A percentile compares a stretch with the other conserved stretches of the same genome.
Evolutionary conservation across 345 rosid genomes (phyloP).

Genomic region (Citropsis articulata): DNA sequence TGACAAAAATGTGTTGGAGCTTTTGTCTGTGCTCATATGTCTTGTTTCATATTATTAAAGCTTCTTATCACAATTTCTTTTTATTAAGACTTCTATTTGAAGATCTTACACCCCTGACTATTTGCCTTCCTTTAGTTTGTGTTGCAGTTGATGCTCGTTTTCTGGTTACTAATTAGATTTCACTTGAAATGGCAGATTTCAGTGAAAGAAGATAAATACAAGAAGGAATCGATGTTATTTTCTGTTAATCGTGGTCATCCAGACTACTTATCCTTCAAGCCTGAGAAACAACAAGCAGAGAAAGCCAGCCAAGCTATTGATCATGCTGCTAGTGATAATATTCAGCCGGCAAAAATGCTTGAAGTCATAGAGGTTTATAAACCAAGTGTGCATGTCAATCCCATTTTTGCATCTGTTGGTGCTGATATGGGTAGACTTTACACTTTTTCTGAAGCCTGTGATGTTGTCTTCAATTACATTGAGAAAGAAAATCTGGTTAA

Average conservation of each 20-base stretch:
- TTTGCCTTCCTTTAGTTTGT: neutral
- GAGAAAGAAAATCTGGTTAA: conserved; percentile 86
- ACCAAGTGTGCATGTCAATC: conserved; percentile 78
- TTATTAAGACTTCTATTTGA: neutral
- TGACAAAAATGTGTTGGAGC: neutral
- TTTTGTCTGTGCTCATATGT: neutral
- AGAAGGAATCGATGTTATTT: conserved; percentile 67
- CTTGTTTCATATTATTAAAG: neutral
- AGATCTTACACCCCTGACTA: neutral
- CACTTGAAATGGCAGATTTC: conserved; percentile 38
- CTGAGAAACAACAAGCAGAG: conserved; percentile 65
- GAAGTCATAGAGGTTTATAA: conserved; percentile 82
- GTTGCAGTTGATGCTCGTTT: neutral
- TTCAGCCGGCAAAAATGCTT: conserved; percentile 45
- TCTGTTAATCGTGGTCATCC: conserved; percentile 66
- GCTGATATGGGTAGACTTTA: conserved; percentile 70
- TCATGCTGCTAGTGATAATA: conserved; percentile 33
- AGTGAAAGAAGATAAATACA: conserved; percentile 84
- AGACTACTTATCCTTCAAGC: conserved; percentile 72
- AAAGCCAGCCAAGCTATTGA: conserved; percentile 43
- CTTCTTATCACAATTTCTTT: neutral
- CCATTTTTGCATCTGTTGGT: conserved; percentile 75
- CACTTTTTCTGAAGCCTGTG: conserved; percentile 81
- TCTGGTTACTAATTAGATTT: conserved; percentile 4
- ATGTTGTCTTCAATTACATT: conserved; percentile 65